A percentile compares a stretch with the other conserved stretches of the same genome.
phyloP scores from a whole-genome alignment of 208 protist species.

The Naegleria lovaniensis region DNA sequence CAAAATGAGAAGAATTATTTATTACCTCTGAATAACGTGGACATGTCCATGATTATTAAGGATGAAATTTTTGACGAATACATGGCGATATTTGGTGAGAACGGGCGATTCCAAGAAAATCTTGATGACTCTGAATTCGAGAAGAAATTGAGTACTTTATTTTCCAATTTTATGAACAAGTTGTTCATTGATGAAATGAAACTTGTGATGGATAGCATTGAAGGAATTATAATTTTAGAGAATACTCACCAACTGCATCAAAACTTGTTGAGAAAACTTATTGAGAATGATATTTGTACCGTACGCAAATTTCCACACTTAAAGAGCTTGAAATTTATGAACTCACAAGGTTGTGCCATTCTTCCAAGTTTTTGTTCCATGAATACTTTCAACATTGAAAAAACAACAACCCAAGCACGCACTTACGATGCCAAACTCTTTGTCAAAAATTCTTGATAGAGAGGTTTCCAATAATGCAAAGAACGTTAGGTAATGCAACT shows the following conservation, averaged over 20 bases:
- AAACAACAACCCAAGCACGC: no score
- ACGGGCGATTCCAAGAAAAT: no score
- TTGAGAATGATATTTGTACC: neutral
- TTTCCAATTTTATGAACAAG: neutral
- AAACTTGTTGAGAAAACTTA: neutral
- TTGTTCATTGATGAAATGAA: neutral
- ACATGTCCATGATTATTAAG: no score
- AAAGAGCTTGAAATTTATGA: neutral
- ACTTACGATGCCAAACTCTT: no score
- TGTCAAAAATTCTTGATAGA: no score
- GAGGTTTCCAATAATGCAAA: no score
- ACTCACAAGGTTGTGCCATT: neutral
- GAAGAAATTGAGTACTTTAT: neutral
- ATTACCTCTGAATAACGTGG: no score
- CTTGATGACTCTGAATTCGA: neutral
- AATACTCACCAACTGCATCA: neutral
- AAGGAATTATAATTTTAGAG: neutral
- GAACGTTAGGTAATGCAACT: no score
- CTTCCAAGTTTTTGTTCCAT: neutral
- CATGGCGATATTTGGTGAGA: neutral
- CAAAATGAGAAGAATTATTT: no score
- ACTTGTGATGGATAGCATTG: neutral
- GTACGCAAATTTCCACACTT: neutral
- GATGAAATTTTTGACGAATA: neutral
- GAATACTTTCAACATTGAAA: neutral